Conservation (phyloP, 140 eudicot species). For the Erigeron philadelphicus region DNA sequence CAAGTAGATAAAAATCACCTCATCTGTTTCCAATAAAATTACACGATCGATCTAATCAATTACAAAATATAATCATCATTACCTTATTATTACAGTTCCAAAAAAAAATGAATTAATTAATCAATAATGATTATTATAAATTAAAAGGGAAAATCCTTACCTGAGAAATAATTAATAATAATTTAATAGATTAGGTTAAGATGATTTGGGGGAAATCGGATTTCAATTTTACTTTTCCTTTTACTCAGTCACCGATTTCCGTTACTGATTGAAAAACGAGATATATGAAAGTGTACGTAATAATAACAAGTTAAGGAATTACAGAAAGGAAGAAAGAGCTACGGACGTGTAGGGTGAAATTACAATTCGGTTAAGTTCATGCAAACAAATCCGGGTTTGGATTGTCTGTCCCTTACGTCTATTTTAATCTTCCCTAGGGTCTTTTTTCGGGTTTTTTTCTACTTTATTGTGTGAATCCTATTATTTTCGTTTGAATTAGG, state of each 20-base stretch:
- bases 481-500: too few relatives aligned
- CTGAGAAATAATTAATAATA: slow-evolving; percentile 16
- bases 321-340: slow-evolving; percentile 25
- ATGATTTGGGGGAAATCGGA: slow-evolving; percentile 17
- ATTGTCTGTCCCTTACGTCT: slow-evolving; percentile 39
- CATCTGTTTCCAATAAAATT: slow-evolving; percentile 23
- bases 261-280: slow-evolving; percentile 26
- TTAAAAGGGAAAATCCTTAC: slow-evolving; percentile 6
- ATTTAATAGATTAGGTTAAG: slow-evolving; percentile 22
- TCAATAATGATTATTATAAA: background rate
- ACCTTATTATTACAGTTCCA: background rate
- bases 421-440: slow-evolving; percentile 35
- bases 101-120: background rate
- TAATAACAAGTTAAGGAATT: slow-evolving; percentile 10
- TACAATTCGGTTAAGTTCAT: slow-evolving; percentile 53
- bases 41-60: slow-evolving; percentile 29
- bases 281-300: slow-evolving; percentile 27
- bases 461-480: too few relatives aligned
- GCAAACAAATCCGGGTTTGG: slow-evolving; percentile 66
- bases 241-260: slow-evolving; percentile 26
- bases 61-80: background rate
- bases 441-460: background rate
- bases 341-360: slow-evolving; percentile 47
- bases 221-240: background rate
- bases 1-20: slow-evolving; percentile 19